Evolutionary conservation across 306 rosid species (phyloP), one percentile per base, ranked within the genome.

Genomic region (Astragalus glycyphyllos): DNA sequence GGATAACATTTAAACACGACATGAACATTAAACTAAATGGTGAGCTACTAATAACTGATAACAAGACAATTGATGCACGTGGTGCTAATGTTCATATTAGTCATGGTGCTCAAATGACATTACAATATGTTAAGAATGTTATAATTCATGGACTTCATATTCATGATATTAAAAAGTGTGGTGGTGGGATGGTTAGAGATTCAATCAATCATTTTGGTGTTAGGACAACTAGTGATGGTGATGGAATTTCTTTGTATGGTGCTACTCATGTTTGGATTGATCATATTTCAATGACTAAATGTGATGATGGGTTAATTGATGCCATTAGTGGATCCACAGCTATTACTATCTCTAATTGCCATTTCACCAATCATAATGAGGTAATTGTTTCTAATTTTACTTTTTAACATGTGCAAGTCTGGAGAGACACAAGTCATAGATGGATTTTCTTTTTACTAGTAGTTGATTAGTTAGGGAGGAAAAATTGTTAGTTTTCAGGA

Each of bases 321-420:
- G 87, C 49, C 6, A 4, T 82, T 16, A 1, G 0, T 4, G 75
- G 35, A 0, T 70, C 75, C 5, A 70, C 75, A 0, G 75, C 66
- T 0, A 12, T 86, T 17, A 84, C 91, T 60, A 77, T 87, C 74
- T 82, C 88, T 44, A 84, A 86, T n/a, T 62, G 75, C 50, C 85
- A 77, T 61, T 64, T 87, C 15, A 61, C 87, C 12, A 3, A 14
- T n/a, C 88, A 87, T 4, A 86, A 84, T n/a, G 87, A 86, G 2
- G 85, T 84, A 40, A 40, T 40, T 2, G 9, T 40, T 40, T 1
- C 10, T 7, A 40, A 40, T 63, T 17, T 23, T 3, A 26, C 13
- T 53, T 53, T 53, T 4, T 12, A 23, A 12, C 20, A 0, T 49
- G 4, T 1, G 1, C 51, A 12, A 35, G 23, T 20, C 1, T 20